phyloP scores from a whole-genome alignment of 2,329 filamentous ascomycete genomes.

The Paracorniculantispora psalliotae region DNA sequence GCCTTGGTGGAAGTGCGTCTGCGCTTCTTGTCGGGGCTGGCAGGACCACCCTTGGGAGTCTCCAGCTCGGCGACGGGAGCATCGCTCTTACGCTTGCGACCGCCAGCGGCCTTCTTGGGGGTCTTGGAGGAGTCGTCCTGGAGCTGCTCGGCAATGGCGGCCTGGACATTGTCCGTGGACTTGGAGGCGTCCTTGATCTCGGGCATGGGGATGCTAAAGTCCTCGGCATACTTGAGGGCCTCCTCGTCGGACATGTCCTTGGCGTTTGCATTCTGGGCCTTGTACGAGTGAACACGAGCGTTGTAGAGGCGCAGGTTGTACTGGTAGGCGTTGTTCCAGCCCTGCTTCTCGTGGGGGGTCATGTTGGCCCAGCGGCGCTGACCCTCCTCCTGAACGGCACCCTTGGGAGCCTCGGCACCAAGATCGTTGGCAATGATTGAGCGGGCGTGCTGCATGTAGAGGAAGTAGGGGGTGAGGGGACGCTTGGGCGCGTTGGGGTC shows the following conservation, averaged over 20 bases:
- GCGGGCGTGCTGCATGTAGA: constrained; percentile 87
- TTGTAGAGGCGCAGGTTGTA: constrained; percentile 64
- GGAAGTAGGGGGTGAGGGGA: constrained; percentile 88
- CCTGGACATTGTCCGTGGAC: constrained; percentile 44
- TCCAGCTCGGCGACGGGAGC: constrained; percentile 37
- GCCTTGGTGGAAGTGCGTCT: constrained; percentile 53
- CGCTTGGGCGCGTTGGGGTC: constrained; percentile 95
- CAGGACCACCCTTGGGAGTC: constrained; percentile 38
- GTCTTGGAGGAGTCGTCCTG: constrained; percentile 49
- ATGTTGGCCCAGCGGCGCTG: constrained; percentile 82
- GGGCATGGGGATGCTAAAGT: constrained; percentile 50
- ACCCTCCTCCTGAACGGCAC: constrained; percentile 82
- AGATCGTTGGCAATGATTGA: constrained; percentile 76
- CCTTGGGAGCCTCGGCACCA: constrained; percentile 69
- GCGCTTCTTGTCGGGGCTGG: constrained; percentile 60
- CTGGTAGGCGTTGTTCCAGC: constrained; percentile 63
- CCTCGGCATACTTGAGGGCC: constrained; percentile 56
- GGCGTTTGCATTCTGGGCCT: constrained; percentile 52
- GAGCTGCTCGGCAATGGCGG: constrained; percentile 56
- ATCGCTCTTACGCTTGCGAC: constrained; percentile 54
- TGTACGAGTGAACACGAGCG: constrained; percentile 60
- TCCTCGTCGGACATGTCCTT: constrained; percentile 59
- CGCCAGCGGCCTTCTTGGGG: constrained; percentile 48
- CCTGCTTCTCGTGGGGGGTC: constrained; percentile 65
- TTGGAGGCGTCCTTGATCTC: constrained; percentile 39